Conservation (phyloP, 1,284 basidiomycete genomes). For the Sphagnurus paluster region DNA sequence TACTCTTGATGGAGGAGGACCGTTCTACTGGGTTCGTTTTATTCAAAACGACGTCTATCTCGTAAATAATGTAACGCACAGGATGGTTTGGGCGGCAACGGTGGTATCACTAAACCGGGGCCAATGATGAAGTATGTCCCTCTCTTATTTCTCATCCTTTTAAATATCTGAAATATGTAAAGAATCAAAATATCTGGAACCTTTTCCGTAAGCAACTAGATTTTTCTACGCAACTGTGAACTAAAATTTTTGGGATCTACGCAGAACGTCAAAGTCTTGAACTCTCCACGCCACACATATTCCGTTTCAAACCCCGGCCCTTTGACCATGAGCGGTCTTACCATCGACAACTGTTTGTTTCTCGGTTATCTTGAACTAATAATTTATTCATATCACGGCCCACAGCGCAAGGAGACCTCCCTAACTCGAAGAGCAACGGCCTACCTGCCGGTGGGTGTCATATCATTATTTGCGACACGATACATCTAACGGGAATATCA, state of each 20-base stretch:
- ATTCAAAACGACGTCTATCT: slow-evolving; percentile 24
- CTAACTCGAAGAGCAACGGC: slow-evolving; percentile 46
- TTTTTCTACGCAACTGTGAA: slow-evolving; percentile 32
- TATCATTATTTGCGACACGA: neutral
- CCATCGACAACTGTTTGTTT: slow-evolving; percentile 44
- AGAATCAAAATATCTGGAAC: slow-evolving; percentile 58
- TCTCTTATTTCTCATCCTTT: slow-evolving; percentile 1
- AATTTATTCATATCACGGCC: neutral
- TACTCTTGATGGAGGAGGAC: slow-evolving; percentile 46
- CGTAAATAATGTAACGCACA: slow-evolving; percentile 18
- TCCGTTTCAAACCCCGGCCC: slow-evolving; percentile 40
- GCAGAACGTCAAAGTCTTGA: slow-evolving; percentile 44
- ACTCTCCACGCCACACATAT: slow-evolving; percentile 43
- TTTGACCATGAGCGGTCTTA: slow-evolving; percentile 35
- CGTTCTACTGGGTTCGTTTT: slow-evolving; percentile 44
- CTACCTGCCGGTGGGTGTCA: slow-evolving; percentile 32
- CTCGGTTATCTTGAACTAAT: neutral
- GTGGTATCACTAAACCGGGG: slow-evolving; percentile 39
- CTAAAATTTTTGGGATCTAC: slow-evolving; percentile 28
- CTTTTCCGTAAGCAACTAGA: slow-evolving; percentile 36
- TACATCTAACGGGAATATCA: slow-evolving; percentile 14
- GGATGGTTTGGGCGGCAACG: slow-evolving; percentile 44
- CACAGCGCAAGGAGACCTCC: slow-evolving; percentile 39
- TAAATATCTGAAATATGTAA: slow-evolving; percentile 1
- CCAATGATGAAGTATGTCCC: slow-evolving; percentile 50